Evolutionary conservation across 306 rosid species (phyloP), one percentile per base, ranked within the genome.

Genomic region (Begonia peltatifolia): DNA sequence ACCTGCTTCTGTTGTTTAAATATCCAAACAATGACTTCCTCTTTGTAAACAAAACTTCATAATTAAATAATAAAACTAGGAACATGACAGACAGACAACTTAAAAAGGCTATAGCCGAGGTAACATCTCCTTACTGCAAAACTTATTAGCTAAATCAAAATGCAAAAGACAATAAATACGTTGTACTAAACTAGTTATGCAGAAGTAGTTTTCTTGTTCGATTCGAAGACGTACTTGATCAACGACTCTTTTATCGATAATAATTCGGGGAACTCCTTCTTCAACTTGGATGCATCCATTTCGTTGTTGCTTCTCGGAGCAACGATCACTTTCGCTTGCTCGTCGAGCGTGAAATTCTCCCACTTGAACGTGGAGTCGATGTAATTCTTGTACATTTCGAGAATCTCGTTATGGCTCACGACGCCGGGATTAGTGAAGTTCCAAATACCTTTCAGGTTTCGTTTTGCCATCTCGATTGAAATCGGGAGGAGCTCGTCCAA

Each of bases 401-500:
- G 82, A 59, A 82, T 68, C 76, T 75, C 85, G 2, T 82, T 82
- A 9, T 82, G 90, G 63, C 85, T 78, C 52, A 78, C 90, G 10
- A 66, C 82, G 1, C 90, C 90, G 0, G 90, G 90, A 46, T 82
- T 82, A 57, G 90, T 82, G 72, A 82, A 78, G 82, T 82, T 82
- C 82, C 82, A 82, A 42, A 78, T 78, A 44, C 85, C 90, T 47
- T 72, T 76, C 69, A 75, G 14, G 74, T 82, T 78, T 50, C 85
- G 51, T 74, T 75, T 78, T 4, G 90, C 90, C 90, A 82, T 78
- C 71, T 82, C 85, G 2, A 82, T 75, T 17, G 90, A 82, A 72
- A 81, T 72, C 3, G 84, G 89, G 14, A 81, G 73, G 59, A 82
- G 90, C 59, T 82, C 90, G 44, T 82, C 85, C 72, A 82, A 69